Base-by-base conservation (phyloP, 192 early-diverging fungal genomes). In the Coemansia sp. region DNA sequence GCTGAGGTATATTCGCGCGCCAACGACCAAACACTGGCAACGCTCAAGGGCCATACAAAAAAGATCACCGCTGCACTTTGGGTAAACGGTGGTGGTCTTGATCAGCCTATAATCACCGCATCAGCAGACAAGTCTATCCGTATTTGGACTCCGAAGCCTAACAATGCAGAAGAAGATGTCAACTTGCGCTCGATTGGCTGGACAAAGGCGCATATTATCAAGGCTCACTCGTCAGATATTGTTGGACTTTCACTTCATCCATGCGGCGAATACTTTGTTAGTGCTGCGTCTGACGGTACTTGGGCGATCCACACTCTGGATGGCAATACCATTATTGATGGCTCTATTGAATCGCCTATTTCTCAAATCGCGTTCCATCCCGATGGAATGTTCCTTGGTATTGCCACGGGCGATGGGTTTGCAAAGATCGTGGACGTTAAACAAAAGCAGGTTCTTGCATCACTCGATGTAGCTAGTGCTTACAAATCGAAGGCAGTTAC, bases 361-460 rank as follows among this genome's bases (percentile, higher is more conserved):
- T 52, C 80, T 12, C 22, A 59, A 32, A 60, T 73, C 11, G 69
- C 70, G n/a, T 93, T 96, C 84, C 97, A 97, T 77, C 96, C 96
- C 2, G 97, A 99, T 73, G 96, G 95, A 66, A 77, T 91, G 57
- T 87, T 99, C 50, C 63, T 96, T 28, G 96, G 84, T 10, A 87
- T 93, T 4, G 94, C 91, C 48, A 90, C 89, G 0, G 56, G 72
- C 33, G 90, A 94, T 51, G 85, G 87, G 2, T 70, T 83, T 45
- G 85, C 95, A 25, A 87, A 87, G 29, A 88, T 97, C 48, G 91
- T 94, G 87, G 94, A 97, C 75, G 76, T 96, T 57, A 93, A 89
- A 64, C 78, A 75, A 28, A 56, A 59, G 79, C 84, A 61, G 84
- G 83, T 63, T 77, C 83, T 74, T 75, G 89, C 58, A 60, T 87